phyloP scores from a whole-genome alignment of 23 red algal species.

The Chondrus crispus region DNA sequence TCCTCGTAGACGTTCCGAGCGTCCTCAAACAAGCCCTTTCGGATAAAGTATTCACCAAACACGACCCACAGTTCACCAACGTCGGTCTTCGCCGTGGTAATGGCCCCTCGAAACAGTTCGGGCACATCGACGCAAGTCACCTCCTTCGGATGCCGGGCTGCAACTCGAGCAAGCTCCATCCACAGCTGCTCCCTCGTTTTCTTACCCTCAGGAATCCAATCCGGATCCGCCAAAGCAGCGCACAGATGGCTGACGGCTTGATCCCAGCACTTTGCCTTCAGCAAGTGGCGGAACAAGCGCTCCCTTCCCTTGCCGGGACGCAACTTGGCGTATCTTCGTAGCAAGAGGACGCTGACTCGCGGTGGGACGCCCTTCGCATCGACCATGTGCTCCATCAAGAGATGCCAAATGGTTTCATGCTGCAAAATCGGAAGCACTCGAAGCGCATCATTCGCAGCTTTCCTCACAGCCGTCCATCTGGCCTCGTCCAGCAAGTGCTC shows the following conservation, averaged over 20 bases:
- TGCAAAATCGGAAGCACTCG: conserved; percentile 64
- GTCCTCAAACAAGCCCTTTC: conserved; percentile 53
- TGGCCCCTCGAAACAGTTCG: conserved; percentile 32
- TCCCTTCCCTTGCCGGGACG: conserved; percentile 38
- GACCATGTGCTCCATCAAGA: conserved; percentile 27
- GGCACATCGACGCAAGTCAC: conserved; percentile 36
- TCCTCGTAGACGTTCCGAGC: conserved; percentile 76
- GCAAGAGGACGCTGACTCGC: conserved; percentile 19
- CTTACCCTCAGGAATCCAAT: conserved; percentile 21
- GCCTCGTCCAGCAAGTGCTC: conserved; percentile 11
- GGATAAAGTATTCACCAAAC: conserved; percentile 59
- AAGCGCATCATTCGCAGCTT: conserved; percentile 54
- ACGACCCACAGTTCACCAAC: conserved; percentile 61
- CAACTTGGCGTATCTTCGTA: conserved; percentile 48
- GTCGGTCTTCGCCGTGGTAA: conserved; percentile 5
- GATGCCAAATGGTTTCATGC: conserved; percentile 66
- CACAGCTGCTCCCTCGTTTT: conserved; percentile 53
- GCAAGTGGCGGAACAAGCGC: conserved; percentile 39
- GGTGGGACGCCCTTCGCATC: background rate
- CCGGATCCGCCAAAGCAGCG: conserved; percentile 21
- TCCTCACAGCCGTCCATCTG: conserved; percentile 38
- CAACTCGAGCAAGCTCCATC: conserved; percentile 41
- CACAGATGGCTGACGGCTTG: conserved; percentile 44
- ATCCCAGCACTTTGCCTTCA: conserved; percentile 50
- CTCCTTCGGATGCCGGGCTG: conserved; percentile 37